A percentile compares a stretch with the other conserved stretches of the same genome.
These are phyloP conservation scores for Agaricales sp. DNA, from an alignment of 1,284 basidiomycete species.

Conservation along the genomic window DNA sequence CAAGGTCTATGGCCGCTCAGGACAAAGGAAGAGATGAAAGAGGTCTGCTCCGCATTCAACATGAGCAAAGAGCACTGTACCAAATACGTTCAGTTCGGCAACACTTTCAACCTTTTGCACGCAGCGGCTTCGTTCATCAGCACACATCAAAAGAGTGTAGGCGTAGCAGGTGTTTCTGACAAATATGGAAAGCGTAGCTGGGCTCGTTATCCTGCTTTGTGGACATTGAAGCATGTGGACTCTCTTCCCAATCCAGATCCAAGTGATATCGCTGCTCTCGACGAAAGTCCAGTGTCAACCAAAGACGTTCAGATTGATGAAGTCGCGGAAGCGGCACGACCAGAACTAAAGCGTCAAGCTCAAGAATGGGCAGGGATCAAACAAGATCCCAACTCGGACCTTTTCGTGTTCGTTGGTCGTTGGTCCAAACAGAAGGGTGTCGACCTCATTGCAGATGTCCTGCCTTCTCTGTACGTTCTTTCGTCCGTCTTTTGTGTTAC, in stretches of 20 bases:
- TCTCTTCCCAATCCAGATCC: slow-evolving; percentile 90
- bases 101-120: slow-evolving; percentile 91
- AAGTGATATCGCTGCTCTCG: slow-evolving; percentile 85
- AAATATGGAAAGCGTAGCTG: slow-evolving; percentile 93
- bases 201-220: slow-evolving; percentile 89
- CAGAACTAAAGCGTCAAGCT: slow-evolving; percentile 81
- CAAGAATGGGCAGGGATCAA: slow-evolving; percentile 91
- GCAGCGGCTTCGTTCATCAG: slow-evolving; percentile 88
- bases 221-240: slow-evolving; percentile 91
- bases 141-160: slow-evolving; percentile 83
- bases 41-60: slow-evolving; percentile 93
- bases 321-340: slow-evolving; percentile 78
- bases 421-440: slow-evolving; percentile 98
- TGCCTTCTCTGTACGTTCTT: slow-evolving; percentile 67
- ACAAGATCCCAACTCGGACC: slow-evolving; percentile 80
- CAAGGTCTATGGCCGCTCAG: slow-evolving; percentile 91
- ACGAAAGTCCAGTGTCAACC: slow-evolving; percentile 64
- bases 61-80: slow-evolving; percentile 91
- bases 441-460: slow-evolving; percentile 88
- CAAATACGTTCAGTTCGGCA: slow-evolving; percentile 94
- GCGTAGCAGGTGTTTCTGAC: slow-evolving; percentile 92
- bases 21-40: slow-evolving; percentile 95
- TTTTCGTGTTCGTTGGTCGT: slow-evolving; percentile 92
- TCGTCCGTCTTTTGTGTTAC: slow-evolving; percentile 3
- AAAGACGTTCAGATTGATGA: slow-evolving; percentile 71